Evolutionary conservation across 805 yeast species (phyloP).

Genomic region (Pichia exigua): DNA sequence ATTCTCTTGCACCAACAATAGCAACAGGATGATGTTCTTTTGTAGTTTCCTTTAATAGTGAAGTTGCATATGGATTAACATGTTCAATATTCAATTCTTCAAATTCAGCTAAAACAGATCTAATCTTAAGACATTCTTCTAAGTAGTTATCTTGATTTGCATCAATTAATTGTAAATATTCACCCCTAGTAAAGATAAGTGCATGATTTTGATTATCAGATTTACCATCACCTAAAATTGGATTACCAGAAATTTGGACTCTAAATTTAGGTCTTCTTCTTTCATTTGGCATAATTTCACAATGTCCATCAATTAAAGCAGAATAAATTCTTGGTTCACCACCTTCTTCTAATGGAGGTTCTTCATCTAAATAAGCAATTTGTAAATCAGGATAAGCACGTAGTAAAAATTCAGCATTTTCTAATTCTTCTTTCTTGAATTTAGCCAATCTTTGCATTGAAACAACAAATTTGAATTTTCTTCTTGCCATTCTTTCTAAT

Average conservation of each 20-base stretch:
- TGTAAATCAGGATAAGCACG: slow-evolving; percentile 80
- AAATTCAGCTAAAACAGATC: slow-evolving; percentile 76
- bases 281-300: slow-evolving; percentile 64
- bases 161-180: slow-evolving; percentile 75
- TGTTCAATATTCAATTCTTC: slow-evolving; percentile 72
- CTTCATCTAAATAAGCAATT: slow-evolving; percentile 93
- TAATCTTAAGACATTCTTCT: slow-evolving; percentile 78
- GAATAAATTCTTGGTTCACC: slow-evolving; percentile 69
- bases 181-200: slow-evolving; percentile 74
- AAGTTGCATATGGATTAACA: slow-evolving; percentile 76
- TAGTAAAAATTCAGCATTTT: slow-evolving; percentile 71
- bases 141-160: slow-evolving; percentile 82
- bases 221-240: slow-evolving; percentile 83
- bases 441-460: slow-evolving; percentile 79
- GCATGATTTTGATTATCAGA: slow-evolving; percentile 84
- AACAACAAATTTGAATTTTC: slow-evolving; percentile 74
- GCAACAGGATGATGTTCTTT: slow-evolving; percentile 63
- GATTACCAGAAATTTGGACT: slow-evolving; percentile 75
- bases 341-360: slow-evolving; percentile 64
- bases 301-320: slow-evolving; percentile 73
- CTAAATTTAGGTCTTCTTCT: slow-evolving; percentile 71
- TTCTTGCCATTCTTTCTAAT: slow-evolving; percentile 79
- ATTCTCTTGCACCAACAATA: slow-evolving; percentile 81
- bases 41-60: slow-evolving; percentile 46
- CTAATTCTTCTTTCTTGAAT: slow-evolving; percentile 67